Evolutionary conservation across 257 asterid species (phyloP).

Genomic region (Oldenlandia corymbosa): DNA sequence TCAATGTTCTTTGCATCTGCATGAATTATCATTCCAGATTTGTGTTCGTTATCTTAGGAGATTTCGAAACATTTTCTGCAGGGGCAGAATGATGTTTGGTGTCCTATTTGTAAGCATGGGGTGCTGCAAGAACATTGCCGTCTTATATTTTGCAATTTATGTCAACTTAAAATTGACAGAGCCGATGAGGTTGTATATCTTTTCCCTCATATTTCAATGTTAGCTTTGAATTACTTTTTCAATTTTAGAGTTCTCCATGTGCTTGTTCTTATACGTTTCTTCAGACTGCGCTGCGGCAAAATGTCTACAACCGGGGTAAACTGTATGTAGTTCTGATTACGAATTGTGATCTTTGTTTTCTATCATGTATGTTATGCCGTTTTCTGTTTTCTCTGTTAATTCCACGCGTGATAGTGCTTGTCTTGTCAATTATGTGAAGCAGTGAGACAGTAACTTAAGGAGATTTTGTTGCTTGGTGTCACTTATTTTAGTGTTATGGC

Average conservation of each 20-base stretch:
- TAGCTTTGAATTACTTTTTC: neutral
- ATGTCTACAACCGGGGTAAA: neutral
- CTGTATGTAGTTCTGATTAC: neutral
- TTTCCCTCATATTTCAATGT: conserved; percentile 10
- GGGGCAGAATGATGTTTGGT: conserved; percentile 68
- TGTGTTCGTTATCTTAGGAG: neutral
- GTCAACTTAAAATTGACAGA: conserved; percentile 58
- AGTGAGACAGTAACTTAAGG: neutral
- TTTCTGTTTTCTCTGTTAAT: neutral
- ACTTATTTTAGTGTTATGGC: neutral
- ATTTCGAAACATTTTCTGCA: conserved; percentile 22
- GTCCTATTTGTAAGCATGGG: conserved; percentile 89
- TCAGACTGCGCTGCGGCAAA: neutral
- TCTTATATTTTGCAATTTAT: conserved; percentile 52
- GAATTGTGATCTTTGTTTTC: neutral
- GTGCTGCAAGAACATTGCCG: conserved; percentile 50
- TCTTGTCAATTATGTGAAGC: neutral
- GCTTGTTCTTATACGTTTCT: neutral
- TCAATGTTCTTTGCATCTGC: neutral
- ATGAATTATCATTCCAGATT: neutral
- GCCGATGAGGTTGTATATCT: conserved; percentile 55
- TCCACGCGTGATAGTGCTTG: neutral
- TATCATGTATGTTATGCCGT: no score
- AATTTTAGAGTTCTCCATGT: neutral
- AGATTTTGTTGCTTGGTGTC: neutral